These are phyloP conservation scores for Penicillium thymicola DNA, from an alignment of 2,329 filamentous ascomycete species.

Conservation along the genomic window DNA sequence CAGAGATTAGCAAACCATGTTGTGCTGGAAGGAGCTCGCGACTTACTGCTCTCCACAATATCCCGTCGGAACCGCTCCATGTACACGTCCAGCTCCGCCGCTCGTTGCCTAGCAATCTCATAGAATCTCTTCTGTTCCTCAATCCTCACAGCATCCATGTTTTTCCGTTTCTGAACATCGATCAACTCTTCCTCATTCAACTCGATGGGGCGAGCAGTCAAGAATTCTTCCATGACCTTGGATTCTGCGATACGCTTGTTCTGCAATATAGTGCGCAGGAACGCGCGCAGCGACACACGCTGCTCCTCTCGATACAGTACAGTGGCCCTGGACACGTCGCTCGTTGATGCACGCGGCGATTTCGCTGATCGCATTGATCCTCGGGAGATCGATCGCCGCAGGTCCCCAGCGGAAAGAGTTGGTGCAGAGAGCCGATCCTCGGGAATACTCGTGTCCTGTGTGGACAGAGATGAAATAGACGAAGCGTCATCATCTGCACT, in stretches of 20 bases:
- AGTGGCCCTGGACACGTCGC: constrained; percentile 48
- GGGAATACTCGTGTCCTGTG: constrained; percentile 52
- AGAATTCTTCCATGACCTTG: constrained; percentile 78
- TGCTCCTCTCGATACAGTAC: constrained; percentile 82
- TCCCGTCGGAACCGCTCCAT: constrained; percentile 79
- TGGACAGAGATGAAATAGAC: constrained; percentile 78
- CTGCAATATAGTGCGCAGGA: constrained; percentile 78
- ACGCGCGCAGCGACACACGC: constrained; percentile 85
- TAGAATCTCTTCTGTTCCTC: constrained; percentile 94
- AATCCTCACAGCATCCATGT: constrained; percentile 80
- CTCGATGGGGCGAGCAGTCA: constrained; percentile 68
- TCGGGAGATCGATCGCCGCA: constrained; percentile 29
- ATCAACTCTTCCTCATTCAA: constrained; percentile 77
- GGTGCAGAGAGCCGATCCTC: constrained; percentile 37
- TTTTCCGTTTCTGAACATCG: constrained; percentile 75
- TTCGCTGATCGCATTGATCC: constrained; percentile 30
- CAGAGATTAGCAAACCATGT: constrained; percentile 6
- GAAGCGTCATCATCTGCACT: constrained; percentile 65
- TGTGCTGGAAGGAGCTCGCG: constrained; percentile 28
- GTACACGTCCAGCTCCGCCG: constrained; percentile 90
- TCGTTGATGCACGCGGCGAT: constrained; percentile 34
- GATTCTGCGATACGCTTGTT: constrained; percentile 82
- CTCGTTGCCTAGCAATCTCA: constrained; percentile 86
- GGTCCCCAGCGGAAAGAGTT: constrained; percentile 30
- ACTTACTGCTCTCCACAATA: constrained; percentile 69